phyloP scores from a whole-genome alignment of 345 rosid species.

The Syzygium jambos region DNA sequence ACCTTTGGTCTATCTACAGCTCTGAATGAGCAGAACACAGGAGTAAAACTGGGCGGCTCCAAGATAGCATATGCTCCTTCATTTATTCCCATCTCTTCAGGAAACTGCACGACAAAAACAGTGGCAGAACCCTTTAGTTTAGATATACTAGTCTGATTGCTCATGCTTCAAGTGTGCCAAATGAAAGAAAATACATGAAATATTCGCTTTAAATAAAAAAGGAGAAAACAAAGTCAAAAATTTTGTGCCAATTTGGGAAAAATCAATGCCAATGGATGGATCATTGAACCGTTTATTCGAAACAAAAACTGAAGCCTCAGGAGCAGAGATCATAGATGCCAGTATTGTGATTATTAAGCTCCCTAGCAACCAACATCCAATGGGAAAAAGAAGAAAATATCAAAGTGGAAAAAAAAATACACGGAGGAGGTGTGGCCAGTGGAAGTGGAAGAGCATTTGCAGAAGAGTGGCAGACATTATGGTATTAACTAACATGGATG shows the following conservation, averaged over 20 bases:
- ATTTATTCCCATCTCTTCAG: neutral
- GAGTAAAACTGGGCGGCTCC: neutral
- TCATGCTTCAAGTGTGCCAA: neutral
- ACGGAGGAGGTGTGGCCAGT: neutral
- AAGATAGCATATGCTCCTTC: neutral
- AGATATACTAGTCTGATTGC: neutral
- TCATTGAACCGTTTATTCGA: neutral
- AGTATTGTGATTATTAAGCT: neutral
- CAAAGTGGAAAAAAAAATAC: neutral
- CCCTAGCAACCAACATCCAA: neutral
- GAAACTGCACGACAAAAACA: neutral
- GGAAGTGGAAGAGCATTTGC: neutral
- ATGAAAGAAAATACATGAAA: neutral
- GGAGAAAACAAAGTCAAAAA: neutral
- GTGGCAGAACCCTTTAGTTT: neutral
- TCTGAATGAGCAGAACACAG: neutral
- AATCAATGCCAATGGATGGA: neutral
- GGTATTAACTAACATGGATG: neutral
- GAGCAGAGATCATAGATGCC: neutral
- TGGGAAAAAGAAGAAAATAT: neutral
- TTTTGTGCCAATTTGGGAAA: neutral
- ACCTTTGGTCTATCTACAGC: neutral
- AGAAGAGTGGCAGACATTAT: neutral
- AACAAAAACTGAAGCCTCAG: neutral
- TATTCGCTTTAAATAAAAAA: neutral